phyloP scores from a whole-genome alignment of 805 yeast species.

The Myxozyma melibiosi region DNA sequence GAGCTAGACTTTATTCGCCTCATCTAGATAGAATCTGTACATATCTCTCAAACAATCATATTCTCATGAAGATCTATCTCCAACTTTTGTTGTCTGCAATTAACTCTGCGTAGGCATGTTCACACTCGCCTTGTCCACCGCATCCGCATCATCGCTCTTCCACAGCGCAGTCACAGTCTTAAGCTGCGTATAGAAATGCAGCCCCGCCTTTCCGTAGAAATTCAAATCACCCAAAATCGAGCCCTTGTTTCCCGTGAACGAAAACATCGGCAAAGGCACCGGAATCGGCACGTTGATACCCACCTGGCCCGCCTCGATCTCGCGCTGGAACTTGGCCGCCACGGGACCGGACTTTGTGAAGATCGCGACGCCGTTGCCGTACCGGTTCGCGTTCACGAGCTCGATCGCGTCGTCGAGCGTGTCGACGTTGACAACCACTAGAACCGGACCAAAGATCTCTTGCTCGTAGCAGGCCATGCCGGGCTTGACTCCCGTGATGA shows the following conservation, averaged over 20 bases:
- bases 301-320: slow-evolving; percentile 73
- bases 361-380: slow-evolving; percentile 73
- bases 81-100: not conserved
- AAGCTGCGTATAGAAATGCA: slow-evolving; percentile 70
- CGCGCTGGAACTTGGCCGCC: slow-evolving; percentile 69
- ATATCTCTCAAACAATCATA: not conserved
- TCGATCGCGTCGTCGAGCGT: slow-evolving; percentile 69
- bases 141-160: slow-evolving; percentile 56
- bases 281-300: slow-evolving; percentile 81
- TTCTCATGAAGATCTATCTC: not conserved
- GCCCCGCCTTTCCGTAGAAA: slow-evolving; percentile 77
- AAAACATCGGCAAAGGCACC: slow-evolving; percentile 79
- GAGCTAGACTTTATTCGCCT: not conserved
- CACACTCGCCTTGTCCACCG: slow-evolving; percentile 57
- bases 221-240: slow-evolving; percentile 78
- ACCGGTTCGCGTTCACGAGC: slow-evolving; percentile 60
- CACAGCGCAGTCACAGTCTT: slow-evolving; percentile 73
- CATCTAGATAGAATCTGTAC: not conserved
- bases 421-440: slow-evolving; percentile 61
- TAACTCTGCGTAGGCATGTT: slow-evolving; percentile 66
- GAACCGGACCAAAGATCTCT: slow-evolving; percentile 78
- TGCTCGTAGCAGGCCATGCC: slow-evolving; percentile 74
- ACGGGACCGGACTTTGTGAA: slow-evolving; percentile 70
- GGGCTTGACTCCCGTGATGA: slow-evolving; percentile 60
- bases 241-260: slow-evolving; percentile 75